Base-by-base conservation (phyloP, 441 rosid genomes). In the Croton setiger region DNA sequence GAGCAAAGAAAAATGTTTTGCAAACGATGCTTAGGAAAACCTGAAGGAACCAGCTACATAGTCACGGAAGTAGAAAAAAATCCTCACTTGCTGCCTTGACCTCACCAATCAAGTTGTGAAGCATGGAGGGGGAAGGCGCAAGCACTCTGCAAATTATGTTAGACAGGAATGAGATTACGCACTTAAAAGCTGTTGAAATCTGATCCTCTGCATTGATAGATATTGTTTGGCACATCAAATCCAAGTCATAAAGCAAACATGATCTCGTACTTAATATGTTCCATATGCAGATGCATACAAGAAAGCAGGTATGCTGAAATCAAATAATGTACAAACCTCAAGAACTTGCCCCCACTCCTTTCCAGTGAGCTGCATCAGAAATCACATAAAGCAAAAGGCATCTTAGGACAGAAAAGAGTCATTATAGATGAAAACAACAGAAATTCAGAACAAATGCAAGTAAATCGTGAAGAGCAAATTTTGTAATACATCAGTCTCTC, bases 291-390 rank as follows among this genome's bases (percentile, higher is more conserved):
- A 53, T 69, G 13, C 33, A 15, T 4, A 17, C 23, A 37, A 27
- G 37, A 61, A 20, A 18, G 17, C 56, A 49, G 12, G 47, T 45
- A 36, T 55, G 36, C 65, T 43, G 12, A 70, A 57, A 33, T 44
- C 7, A 45, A 44, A 45, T 54, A 55, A 59, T 18, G 56, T 54
- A 81, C 82, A 64, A 71, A 89, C 96, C 96, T 90, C 96, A 17
- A 90, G 93, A 83, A 90, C 85, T 76, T 81, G 93, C 53, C 83
- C 79, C 96, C 96, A 89, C 51, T 86, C 90, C 74, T 81, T 89
- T 68, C 96, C 96, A 0, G 83, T 79, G 45, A 85, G 74, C 96
- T 89, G 85, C 82, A 84, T 67, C 48, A 36, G 15, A 61, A 45
- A 60, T 20, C 36, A 61, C 5, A 47, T 59, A 63, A 67, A 66